Base-by-base conservation (phyloP, 371 early-diverging fungal genomes). In the Fennellomyces sp. region DNA sequence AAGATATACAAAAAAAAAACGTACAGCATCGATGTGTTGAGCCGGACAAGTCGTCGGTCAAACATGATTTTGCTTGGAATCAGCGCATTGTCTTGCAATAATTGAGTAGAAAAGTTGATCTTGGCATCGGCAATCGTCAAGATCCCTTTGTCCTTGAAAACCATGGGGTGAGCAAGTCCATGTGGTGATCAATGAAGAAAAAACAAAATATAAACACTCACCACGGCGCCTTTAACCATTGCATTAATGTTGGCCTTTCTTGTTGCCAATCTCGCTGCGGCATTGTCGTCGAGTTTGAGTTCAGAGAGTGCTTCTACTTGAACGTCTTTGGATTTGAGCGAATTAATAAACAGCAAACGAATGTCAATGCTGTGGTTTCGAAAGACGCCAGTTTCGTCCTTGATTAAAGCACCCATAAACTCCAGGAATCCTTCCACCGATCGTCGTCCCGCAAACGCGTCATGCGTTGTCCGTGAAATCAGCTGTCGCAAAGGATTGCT, bases 11-110 rank as follows among this genome's bases (percentile, higher is more conserved):
- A 15, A 47, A n/a, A 10, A 30, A 6, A 25, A 19, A 72, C 84
- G 75, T 80, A 85, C 76, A 85, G 64, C 59, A 84, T 75, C 11
- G 84, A 63, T 1, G 90, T 91, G 55, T 91, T 91, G 38, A 86
- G 59, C 13, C 91, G 86, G 28, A 89, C 74, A 33, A 82, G 66
- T 4, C 84, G 83, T 36, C 82, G 82, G 23, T 75, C 78, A 53
- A 87, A 84, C 35, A 75, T 39, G 17, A 58, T 56, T 25, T 76
- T 74, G 55, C 73, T 80, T 3, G 65, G 65, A 15, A 89, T 81
- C 21, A 88, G 53, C 1, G 72, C 76, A 8, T 83, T 70, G n/a
- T 78, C 67, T 47, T 83, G 80, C 33, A 90, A 68, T 25, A 88
- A 36, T 17, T 72, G 73, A 33, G 65, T 70, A 10, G 70, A 72